Percentiles rank a stretch among this genome's conserved stretches.
Conservation (phyloP, 2,329 filamentous ascomycete species). For the Blastomyces parvus region DNA sequence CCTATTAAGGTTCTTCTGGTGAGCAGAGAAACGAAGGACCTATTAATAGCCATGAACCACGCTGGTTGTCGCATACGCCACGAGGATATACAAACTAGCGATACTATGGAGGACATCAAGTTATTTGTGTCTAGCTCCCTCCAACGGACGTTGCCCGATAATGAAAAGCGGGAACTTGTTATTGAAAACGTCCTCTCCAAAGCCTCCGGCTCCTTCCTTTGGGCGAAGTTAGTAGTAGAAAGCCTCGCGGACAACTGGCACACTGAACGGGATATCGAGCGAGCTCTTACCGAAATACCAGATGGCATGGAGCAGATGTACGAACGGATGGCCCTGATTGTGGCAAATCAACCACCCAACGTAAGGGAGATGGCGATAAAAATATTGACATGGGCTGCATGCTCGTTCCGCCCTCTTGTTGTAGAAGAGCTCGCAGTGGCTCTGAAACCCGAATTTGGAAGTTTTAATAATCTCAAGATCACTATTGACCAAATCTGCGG, state of each 20-base stretch:
- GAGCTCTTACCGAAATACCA: slow-evolving; percentile 20
- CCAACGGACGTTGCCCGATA: slow-evolving; percentile 2
- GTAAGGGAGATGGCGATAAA: slow-evolving; percentile 13
- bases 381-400: slow-evolving; percentile 23
- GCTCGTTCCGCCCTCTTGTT: slow-evolving; percentile 18
- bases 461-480: slow-evolving; percentile 16
- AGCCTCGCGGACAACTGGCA: slow-evolving; percentile 14
- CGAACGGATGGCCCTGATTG: slow-evolving; percentile 19
- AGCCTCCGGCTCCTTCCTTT: slow-evolving; percentile 32
- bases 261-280: slow-evolving; percentile 15
- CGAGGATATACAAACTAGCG: slow-evolving; percentile 9
- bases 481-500: slow-evolving; percentile 23
- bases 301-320: slow-evolving; percentile 24
- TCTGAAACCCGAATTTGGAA: slow-evolving; percentile 18
- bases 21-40: slow-evolving; percentile 10
- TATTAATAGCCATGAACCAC: slow-evolving; percentile 6
- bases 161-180: slow-evolving; percentile 18
- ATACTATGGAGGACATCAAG: slow-evolving; percentile 8
- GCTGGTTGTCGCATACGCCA: slow-evolving; percentile 5
- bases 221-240: slow-evolving; percentile 22
- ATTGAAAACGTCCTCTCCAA: slow-evolving; percentile 27
- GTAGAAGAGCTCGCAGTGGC: slow-evolving; percentile 21
- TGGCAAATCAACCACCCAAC: slow-evolving; percentile 10
- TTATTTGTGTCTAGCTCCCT: slow-evolving; percentile 1
- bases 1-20: slow-evolving; percentile 14